These are phyloP conservation scores for Clavispora santaluciae DNA, from an alignment of 805 yeast species.

Conservation along the genomic window DNA sequence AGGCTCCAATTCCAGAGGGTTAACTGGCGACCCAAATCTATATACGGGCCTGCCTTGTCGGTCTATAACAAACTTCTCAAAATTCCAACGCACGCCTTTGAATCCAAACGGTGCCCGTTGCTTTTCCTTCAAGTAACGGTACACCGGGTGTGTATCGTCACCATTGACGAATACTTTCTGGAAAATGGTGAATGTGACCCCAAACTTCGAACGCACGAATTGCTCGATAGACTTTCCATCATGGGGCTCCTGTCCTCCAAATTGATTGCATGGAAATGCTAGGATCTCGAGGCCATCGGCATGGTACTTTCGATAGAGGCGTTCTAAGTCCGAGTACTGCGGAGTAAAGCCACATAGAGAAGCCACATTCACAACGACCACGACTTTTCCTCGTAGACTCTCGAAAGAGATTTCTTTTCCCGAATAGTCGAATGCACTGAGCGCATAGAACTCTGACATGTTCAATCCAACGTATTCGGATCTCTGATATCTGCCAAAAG, in stretches of 20 bases:
- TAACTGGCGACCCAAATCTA: slow-evolving; percentile 63
- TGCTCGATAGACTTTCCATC: slow-evolving; percentile 33
- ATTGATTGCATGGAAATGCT: slow-evolving; percentile 92
- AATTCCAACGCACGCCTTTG: slow-evolving; percentile 64
- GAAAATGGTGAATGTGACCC: slow-evolving; percentile 36
- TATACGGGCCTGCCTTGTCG: slow-evolving; percentile 52
- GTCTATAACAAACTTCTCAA: slow-evolving; percentile 66
- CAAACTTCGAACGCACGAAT: slow-evolving; percentile 19
- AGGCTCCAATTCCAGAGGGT: slow-evolving; percentile 56
- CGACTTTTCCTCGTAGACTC: slow-evolving; percentile 17
- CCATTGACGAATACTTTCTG: slow-evolving; percentile 37
- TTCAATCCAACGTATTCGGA: neutral
- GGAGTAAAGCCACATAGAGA: slow-evolving; percentile 18
- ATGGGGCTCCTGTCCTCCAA: slow-evolving; percentile 76
- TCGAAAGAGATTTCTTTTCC: slow-evolving; percentile 9
- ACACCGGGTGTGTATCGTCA: slow-evolving; percentile 24
- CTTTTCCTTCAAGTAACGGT: slow-evolving; percentile 23
- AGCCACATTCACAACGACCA: slow-evolving; percentile 24
- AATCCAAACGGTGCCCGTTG: slow-evolving; percentile 32
- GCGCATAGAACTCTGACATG: slow-evolving; percentile 4
- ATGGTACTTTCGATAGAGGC: slow-evolving; percentile 58
- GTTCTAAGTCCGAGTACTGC: slow-evolving; percentile 60
- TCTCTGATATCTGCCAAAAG: neutral
- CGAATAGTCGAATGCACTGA: slow-evolving; percentile 3
- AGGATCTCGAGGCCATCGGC: slow-evolving; percentile 60